Evolutionary conservation across 2,329 filamentous ascomycete genomes (phyloP).

Genomic region (Diaporthe longicolla): DNA sequence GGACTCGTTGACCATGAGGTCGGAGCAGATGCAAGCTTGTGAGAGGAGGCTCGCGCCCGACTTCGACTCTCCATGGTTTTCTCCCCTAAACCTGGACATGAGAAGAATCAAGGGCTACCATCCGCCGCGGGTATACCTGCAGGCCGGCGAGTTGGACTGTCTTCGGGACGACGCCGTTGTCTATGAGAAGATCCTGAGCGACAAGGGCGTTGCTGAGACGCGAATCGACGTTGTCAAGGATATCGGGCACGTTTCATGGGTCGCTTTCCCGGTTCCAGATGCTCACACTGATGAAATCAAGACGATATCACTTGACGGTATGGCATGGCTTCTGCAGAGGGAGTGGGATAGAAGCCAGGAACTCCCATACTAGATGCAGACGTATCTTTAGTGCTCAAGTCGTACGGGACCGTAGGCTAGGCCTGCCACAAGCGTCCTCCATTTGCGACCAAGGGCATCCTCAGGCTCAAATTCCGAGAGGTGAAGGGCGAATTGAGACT

Average conservation of each 20-base stretch:
- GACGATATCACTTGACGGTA: conserved; percentile 21
- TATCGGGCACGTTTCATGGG: conserved; percentile 19
- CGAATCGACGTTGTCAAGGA: conserved; percentile 25
- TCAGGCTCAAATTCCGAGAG: neutral
- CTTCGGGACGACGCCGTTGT: conserved; percentile 40
- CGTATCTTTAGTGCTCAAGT: neutral
- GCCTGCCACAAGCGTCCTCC: neutral
- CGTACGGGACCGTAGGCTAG: neutral
- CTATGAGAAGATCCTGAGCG: conserved; percentile 12
- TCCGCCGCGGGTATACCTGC: conserved; percentile 16
- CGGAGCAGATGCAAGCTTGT: conserved; percentile 7
- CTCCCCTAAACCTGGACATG: conserved; percentile 35
- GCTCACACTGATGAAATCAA: conserved; percentile 8
- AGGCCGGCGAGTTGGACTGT: conserved; percentile 37
- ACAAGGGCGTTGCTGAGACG: conserved; percentile 35
- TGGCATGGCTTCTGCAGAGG: conserved; percentile 34
- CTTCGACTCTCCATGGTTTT: conserved; percentile 36
- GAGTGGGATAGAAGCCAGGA: conserved; percentile 12
- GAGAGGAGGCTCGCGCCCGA: conserved; percentile 22
- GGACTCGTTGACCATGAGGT: conserved; percentile 1
- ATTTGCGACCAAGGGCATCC: neutral
- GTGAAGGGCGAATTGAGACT: neutral
- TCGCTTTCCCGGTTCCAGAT: neutral
- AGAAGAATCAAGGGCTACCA: conserved; percentile 5
- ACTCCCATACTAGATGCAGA: conserved; percentile 28